Base-by-base conservation (phyloP, 1,284 basidiomycete genomes). In the Stygiomarasmius scandens region DNA sequence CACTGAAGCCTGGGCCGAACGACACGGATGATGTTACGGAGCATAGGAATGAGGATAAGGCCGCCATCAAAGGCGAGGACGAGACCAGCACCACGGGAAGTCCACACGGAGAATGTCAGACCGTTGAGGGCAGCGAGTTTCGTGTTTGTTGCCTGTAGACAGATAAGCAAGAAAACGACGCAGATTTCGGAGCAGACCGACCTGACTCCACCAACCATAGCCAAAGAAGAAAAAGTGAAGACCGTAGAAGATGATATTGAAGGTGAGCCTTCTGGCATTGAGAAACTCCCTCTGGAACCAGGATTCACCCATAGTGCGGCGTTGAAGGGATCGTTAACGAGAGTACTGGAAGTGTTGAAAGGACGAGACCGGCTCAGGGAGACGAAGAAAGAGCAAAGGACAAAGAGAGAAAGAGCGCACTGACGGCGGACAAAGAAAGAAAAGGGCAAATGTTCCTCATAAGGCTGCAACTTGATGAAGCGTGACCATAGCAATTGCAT, bases 51-150 rank as follows among this genome's bases (percentile, higher is more conserved):
- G 55, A 95, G 82, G 63, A 95, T 92, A 62, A 95, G 75, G 51
- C 85, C 87, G 5, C 92, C 92, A 71, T 93, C 85, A 68, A 89
- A 86, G 12, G 92, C 93, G 44, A 95, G 84, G 52, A 89, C 89
- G 45, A 95, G 85, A 67, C 92, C 93, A 47, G 93, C 93, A 47
- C 92, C 93, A 61, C 93, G 86, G 59, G 92, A 94, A 8, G 70
- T 77, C 93, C 93, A 96, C 34, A 95, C 91, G 14, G 92, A 93
- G 71, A 78, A 95, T 59, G 73, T 81, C 63, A 96, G 81, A 8
- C 69, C 78, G 67, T 96, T 95, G 56, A 96, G 82, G 24, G 82
- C 88, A 49, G 85, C 79, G 36, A 95, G 79, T 59, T 76, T 81
- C 49, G 58, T 23, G 72, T 93, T 86, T 6, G 81, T 83, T 69